Base-by-base conservation (phyloP, 208 protist genomes). In the Leishmania major region DNA sequence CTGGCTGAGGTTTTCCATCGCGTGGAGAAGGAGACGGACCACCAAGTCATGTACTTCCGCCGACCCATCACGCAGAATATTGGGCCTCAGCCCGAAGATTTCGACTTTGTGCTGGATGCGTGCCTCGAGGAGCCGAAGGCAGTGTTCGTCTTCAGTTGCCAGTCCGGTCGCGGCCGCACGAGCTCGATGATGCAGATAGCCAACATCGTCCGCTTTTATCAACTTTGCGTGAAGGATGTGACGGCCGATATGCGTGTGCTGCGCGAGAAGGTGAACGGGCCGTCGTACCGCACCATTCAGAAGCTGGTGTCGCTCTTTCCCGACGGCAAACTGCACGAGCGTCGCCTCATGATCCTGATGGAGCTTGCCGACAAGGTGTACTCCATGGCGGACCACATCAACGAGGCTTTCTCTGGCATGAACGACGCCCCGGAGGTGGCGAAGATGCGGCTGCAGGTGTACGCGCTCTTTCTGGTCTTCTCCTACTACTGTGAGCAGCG, bases 401-500 rank as follows among this genome's bases (percentile, higher is more conserved):
- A 88, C 80, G 88, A 90, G n/a, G 90, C 93, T 17, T 96, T 97
- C 72, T 80, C 87, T 8, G 87, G 87, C 15, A 88, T 57, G n/a
- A 84, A 89, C 49, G 84, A 82, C 15, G 79, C 86, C 43, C 43
- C 91, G 2, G 89, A 96, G 81, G 87, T 92, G 85, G 92, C 91
- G 66, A 90, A 93, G 88, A 94, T 97, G 92, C 91, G 91, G 37
- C 85, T 97, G 78, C 90, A 93, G 84, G 91, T 92, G 84, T 97
- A 96, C 85, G 90, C 92, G 10, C 92, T 91, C 78, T 95, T 96
- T 74, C 87, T 97, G 79, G 90, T 95, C 67, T 96, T 97, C 81
- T 96, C 92, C 15, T 97, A 95, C 81, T 97, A 96, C 86, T 97
- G 94, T 79, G 94, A 97, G 89, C 94, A 96, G 85, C 89, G 93